These are phyloP conservation scores for Corniculantispora saksenae DNA, from an alignment of 2,329 filamentous ascomycete species.

Conservation along the genomic window DNA sequence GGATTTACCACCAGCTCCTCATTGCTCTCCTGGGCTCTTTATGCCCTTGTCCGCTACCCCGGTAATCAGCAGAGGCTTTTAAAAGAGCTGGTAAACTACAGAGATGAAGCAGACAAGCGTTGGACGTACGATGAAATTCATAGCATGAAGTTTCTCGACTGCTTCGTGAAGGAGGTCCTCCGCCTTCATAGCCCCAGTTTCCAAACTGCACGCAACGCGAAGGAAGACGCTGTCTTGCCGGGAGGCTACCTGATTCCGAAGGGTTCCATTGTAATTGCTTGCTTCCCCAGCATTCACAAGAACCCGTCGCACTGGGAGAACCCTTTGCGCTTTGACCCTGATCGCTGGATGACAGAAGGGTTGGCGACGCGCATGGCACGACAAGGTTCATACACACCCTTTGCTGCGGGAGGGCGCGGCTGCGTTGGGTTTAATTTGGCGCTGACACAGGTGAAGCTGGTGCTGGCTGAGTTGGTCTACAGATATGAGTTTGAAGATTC, in stretches of 20 bases:
- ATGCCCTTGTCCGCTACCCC: slow-evolving; percentile 48
- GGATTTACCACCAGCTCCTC: slow-evolving; percentile 58
- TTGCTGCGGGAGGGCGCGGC: slow-evolving; percentile 52
- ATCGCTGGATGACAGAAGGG: slow-evolving; percentile 51
- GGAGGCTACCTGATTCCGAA: slow-evolving; percentile 54
- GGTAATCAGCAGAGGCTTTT: slow-evolving; percentile 54
- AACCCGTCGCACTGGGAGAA: slow-evolving; percentile 55
- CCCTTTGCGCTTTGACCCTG: slow-evolving; percentile 53
- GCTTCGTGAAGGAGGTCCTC: slow-evolving; percentile 57
- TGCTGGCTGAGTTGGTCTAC: slow-evolving; percentile 54
- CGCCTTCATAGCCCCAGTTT: slow-evolving; percentile 56
- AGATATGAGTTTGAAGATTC: slow-evolving; percentile 32
- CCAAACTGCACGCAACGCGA: slow-evolving; percentile 56
- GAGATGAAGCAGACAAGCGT: slow-evolving; percentile 38
- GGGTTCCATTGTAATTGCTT: slow-evolving; percentile 49
- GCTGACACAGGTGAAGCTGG: slow-evolving; percentile 56
- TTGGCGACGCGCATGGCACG: slow-evolving; percentile 47
- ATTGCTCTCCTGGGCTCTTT: slow-evolving; percentile 54
- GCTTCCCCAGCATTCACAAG: slow-evolving; percentile 45
- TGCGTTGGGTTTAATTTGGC: slow-evolving; percentile 64
- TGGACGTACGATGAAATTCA: slow-evolving; percentile 45
- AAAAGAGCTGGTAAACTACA: slow-evolving; percentile 53
- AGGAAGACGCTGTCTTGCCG: slow-evolving; percentile 51
- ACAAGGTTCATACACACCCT: slow-evolving; percentile 53
- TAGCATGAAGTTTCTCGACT: slow-evolving; percentile 49